These are phyloP conservation scores for Trichoderma endophyticum DNA, from an alignment of 2,329 filamentous ascomycete genomes.

Conservation along the genomic window DNA sequence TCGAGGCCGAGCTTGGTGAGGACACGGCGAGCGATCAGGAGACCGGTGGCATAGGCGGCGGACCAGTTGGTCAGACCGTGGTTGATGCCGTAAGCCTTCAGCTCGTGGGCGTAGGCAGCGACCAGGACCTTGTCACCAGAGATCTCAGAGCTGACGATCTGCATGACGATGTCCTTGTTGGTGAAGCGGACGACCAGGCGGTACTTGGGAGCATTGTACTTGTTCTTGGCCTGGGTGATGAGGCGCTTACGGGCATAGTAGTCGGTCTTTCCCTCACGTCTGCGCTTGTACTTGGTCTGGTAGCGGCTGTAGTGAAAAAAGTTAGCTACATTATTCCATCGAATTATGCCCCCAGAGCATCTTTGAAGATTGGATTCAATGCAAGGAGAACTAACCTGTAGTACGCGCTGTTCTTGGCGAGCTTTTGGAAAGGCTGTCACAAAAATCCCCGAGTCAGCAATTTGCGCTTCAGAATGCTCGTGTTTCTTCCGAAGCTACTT, in stretches of 20 bases:
- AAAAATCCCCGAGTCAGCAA: slow-evolving; percentile 90
- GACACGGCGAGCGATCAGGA: slow-evolving; percentile 93
- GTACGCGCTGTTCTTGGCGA: slow-evolving; percentile 97
- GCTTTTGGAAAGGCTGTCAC: slow-evolving; percentile 81
- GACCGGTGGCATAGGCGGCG: slow-evolving; percentile 92
- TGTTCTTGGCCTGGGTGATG: slow-evolving; percentile 99
- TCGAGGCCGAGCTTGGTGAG: slow-evolving; percentile 96
- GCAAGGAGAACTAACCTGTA: slow-evolving; percentile 71
- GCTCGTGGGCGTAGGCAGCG: slow-evolving; percentile 94
- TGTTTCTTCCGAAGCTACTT: slow-evolving; percentile 93
- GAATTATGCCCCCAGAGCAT: neutral
- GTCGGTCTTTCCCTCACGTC: slow-evolving; percentile 95
- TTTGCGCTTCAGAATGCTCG: slow-evolving; percentile 89
- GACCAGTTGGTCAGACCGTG: slow-evolving; percentile 99
- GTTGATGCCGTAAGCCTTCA: slow-evolving; percentile 93
- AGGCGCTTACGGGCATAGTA: slow-evolving; percentile 99
- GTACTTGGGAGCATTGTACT: slow-evolving; percentile 99
- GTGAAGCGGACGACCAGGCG: slow-evolving; percentile 98
- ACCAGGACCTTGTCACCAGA: slow-evolving; percentile 95
- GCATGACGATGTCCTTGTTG: slow-evolving; percentile 98
- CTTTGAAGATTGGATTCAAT: neutral
- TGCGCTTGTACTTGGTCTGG: slow-evolving; percentile 99
- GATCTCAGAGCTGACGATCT: slow-evolving; percentile 96
- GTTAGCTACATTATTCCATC: slow-evolving; percentile 24
- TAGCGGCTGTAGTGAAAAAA: slow-evolving; percentile 65